Evolutionary conservation across 2,329 filamentous ascomycete genomes (phyloP).

Genomic region (Gnomoniopsis smithogilvyi): DNA sequence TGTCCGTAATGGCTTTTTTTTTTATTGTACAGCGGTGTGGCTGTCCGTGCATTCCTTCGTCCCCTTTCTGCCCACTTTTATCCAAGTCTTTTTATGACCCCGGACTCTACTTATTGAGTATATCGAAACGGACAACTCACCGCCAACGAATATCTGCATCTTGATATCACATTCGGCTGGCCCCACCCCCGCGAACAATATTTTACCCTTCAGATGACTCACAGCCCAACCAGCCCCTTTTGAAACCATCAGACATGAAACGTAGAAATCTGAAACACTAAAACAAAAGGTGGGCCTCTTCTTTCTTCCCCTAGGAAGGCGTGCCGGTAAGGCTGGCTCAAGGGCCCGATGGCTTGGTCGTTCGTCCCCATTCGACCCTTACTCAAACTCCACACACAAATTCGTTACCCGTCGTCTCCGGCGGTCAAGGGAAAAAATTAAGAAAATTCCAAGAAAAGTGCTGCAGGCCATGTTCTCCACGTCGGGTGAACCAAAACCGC

Average conservation of each 20-base stretch:
- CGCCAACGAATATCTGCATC: constrained; percentile 4
- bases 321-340: background rate
- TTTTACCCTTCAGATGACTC: background rate
- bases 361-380: no score
- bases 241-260: background rate
- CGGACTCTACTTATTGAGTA: background rate
- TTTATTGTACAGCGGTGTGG: background rate
- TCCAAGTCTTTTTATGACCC: background rate
- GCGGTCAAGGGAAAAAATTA: background rate
- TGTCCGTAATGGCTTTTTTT: no score
- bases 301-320: background rate
- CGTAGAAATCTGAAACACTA: background rate
- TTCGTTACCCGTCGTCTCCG: background rate
- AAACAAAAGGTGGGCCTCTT: background rate
- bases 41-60: background rate
- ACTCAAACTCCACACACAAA: background rate
- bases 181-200: background rate
- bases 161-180: background rate
- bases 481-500: background rate
- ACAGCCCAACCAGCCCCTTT: background rate
- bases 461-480: background rate
- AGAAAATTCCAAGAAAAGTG: background rate
- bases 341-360: background rate
- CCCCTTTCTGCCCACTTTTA: background rate
- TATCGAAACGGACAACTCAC: background rate